Percentiles rank a stretch among this genome's conserved stretches.
These are phyloP conservation scores for Fusarium palustre DNA, from an alignment of 2,329 filamentous ascomycete genomes.

Conservation along the genomic window DNA sequence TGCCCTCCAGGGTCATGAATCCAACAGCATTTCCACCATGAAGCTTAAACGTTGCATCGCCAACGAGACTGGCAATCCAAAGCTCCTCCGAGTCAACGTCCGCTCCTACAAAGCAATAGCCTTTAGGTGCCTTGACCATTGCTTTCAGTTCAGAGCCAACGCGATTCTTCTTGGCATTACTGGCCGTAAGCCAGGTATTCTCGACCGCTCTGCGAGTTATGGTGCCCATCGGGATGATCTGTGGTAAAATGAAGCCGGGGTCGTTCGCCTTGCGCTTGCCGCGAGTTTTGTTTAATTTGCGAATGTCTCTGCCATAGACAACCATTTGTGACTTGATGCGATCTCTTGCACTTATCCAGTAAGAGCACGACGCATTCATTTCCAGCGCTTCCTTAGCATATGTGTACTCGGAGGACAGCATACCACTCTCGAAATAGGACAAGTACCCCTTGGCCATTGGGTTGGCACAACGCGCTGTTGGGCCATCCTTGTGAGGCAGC, in stretches of 20 bases:
- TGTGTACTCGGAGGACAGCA: conserved; percentile 84
- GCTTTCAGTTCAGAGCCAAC: conserved; percentile 97
- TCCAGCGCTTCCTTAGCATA: conserved; percentile 96
- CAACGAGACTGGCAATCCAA: conserved; percentile 96
- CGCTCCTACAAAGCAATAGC: conserved; percentile 94
- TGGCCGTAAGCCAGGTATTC: conserved; percentile 98
- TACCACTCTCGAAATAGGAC: conserved; percentile 89
- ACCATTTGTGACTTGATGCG: conserved; percentile 96
- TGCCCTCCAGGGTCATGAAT: conserved; percentile 98
- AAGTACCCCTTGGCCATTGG: conserved; percentile 94
- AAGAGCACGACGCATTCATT: conserved; percentile 99
- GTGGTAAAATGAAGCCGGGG: conserved; percentile 87
- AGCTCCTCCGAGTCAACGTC: conserved; percentile 98
- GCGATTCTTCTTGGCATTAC: conserved; percentile 95
- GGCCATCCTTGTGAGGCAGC: conserved; percentile 95
- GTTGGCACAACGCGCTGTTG: conserved; percentile 82
- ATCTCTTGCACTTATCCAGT: conserved; percentile 97
- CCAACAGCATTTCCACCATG: conserved; percentile 97
- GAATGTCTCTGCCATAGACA: conserved; percentile 79
- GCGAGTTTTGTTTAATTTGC: conserved; percentile 7
- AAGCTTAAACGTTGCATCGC: conserved; percentile 92
- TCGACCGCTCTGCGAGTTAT: conserved; percentile 94
- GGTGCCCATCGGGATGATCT: conserved; percentile 98
- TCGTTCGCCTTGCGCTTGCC: conserved; percentile 35
- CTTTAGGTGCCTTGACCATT: conserved; percentile 91